Conservation (phyloP, 345 rosid species). For the Excoecaria agallocha region DNA sequence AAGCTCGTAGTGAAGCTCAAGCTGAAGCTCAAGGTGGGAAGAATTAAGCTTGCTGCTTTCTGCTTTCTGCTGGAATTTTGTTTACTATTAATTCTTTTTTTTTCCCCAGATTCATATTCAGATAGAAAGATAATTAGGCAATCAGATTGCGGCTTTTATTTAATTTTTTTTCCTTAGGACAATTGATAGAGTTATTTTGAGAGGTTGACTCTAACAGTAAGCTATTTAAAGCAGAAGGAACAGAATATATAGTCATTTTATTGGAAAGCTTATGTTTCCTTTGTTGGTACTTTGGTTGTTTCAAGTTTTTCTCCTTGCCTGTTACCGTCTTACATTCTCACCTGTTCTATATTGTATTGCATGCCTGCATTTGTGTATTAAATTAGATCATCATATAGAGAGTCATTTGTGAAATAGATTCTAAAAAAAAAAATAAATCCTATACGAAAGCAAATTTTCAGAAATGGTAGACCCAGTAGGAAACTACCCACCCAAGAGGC, state of each 20-base stretch:
- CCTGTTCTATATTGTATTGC: too few relatives aligned
- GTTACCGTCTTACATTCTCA: too few relatives aligned
- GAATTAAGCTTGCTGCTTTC: not conserved
- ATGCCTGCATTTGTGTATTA: too few relatives aligned
- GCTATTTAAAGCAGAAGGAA: not conserved
- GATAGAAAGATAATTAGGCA: constrained; percentile 4
- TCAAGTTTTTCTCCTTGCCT: not conserved
- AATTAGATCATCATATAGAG: too few relatives aligned
- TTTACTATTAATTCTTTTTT: not conserved
- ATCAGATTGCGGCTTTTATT: constrained; percentile 9
- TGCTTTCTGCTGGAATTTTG: constrained; percentile 10
- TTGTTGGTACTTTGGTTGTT: not conserved
- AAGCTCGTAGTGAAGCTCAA: not conserved
- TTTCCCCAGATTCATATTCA: not conserved
- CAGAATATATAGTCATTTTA: not conserved
- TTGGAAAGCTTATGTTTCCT: not conserved
- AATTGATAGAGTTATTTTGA: constrained; percentile 1
- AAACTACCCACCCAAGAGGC: constrained; percentile 47
- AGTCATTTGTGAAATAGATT: too few relatives aligned
- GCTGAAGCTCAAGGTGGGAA: constrained; percentile 10
- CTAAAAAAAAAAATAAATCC: too few relatives aligned
- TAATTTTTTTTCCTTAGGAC: not conserved
- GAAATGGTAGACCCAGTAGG: constrained; percentile 51
- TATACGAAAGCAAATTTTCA: constrained; percentile 40
- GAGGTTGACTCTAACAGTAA: not conserved